phyloP scores from a whole-genome alignment of 768 basidiomycete genomes.

The Agrocybe chaxingu region DNA sequence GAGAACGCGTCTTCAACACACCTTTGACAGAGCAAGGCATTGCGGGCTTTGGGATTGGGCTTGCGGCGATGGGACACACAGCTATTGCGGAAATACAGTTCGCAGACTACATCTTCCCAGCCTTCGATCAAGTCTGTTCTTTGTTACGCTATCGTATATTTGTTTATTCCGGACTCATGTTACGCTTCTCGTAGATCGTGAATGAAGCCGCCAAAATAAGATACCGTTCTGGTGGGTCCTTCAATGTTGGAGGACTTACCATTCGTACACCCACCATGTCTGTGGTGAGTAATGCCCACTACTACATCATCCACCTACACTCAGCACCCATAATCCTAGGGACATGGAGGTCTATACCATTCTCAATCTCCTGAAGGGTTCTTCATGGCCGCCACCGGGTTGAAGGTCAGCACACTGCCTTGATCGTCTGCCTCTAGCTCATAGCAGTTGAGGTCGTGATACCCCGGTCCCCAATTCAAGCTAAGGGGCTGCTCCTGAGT shows the following conservation, averaged over 20 bases:
- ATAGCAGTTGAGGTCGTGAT: constrained; percentile 64
- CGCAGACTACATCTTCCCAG: constrained; percentile 88
- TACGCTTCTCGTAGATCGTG: constrained; percentile 58
- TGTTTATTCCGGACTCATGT: constrained; percentile 1
- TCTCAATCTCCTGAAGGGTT: constrained; percentile 95
- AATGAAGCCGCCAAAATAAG: constrained; percentile 94
- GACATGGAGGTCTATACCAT: constrained; percentile 90
- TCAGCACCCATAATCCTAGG: constrained; percentile 25
- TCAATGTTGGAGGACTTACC: constrained; percentile 78
- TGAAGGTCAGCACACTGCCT: constrained; percentile 56
- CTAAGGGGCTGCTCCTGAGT: constrained; percentile 85
- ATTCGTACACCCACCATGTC: constrained; percentile 87
- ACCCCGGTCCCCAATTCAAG: constrained; percentile 91
- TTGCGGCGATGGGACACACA: constrained; percentile 91
- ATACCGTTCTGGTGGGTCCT: constrained; percentile 85
- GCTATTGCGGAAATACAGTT: constrained; percentile 95
- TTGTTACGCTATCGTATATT: constrained; percentile 1
- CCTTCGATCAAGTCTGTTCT: constrained; percentile 84
- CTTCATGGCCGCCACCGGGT: constrained; percentile 86
- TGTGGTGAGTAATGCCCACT: constrained; percentile 49
- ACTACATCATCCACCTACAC: neutral
- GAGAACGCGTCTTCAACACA: constrained; percentile 93
- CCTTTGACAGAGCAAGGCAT: constrained; percentile 93
- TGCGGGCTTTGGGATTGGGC: constrained; percentile 89
- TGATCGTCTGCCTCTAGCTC: neutral